phyloP scores from a whole-genome alignment of 495 filamentous ascomycete genomes.

The Chaetomidium leptoderma region DNA sequence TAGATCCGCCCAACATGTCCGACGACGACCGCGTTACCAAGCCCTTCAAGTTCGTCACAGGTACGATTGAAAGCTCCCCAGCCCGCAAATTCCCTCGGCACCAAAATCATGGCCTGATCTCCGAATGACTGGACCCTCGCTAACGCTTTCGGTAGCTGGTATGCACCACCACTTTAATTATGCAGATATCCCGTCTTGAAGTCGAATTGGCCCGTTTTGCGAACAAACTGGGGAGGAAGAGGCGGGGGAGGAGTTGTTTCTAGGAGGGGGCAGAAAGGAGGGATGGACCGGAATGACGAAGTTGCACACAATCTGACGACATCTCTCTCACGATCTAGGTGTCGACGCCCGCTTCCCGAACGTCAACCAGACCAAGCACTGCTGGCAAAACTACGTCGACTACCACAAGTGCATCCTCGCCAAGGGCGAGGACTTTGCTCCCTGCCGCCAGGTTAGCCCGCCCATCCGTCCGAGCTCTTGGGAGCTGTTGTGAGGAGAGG shows the following conservation, averaged over 20 bases:
- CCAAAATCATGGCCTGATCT: conserved; percentile 38
- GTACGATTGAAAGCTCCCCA: conserved; percentile 52
- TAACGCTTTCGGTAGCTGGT: conserved; percentile 43
- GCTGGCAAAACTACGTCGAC: conserved; percentile 99
- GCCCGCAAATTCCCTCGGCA: conserved; percentile 30
- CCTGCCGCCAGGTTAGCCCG: conserved; percentile 81
- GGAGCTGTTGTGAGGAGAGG: neutral
- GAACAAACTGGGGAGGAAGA: conserved; percentile 9
- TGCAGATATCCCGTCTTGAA: conserved; percentile 10
- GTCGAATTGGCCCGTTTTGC: conserved; percentile 11
- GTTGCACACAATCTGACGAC: conserved; percentile 8
- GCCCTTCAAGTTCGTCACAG: conserved; percentile 99
- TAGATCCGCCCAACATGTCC: conserved; percentile 59
- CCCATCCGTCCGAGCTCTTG: conserved; percentile 25
- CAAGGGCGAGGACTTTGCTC: conserved; percentile 98
- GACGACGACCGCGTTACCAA: conserved; percentile 93
- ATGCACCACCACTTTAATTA: conserved; percentile 28
- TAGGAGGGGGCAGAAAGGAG: neutral
- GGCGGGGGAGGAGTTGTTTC: neutral
- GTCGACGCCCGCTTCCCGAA: conserved; percentile 99
- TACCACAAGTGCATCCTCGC: conserved; percentile 99
- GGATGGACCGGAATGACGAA: neutral
- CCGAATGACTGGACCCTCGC: conserved; percentile 4
- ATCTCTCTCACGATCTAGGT: conserved; percentile 53
- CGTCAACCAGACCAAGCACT: conserved; percentile 87